These are phyloP conservation scores for Solanum chacoense DNA, from an alignment of 305 asterid genomes.

Conservation along the genomic window DNA sequence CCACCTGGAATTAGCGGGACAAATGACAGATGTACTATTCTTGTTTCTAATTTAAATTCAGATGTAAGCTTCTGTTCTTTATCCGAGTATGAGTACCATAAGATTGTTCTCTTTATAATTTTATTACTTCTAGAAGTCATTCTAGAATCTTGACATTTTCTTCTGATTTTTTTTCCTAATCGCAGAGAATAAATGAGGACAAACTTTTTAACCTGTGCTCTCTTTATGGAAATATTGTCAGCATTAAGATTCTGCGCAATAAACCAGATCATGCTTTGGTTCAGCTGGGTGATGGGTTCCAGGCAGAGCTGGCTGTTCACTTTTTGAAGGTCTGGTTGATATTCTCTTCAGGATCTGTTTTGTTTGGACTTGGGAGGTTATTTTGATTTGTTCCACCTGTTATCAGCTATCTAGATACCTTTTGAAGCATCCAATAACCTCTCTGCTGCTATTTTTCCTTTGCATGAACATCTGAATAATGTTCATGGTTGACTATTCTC, in stretches of 20 bases:
- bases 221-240: constrained; percentile 73
- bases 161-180: constrained; percentile 6
- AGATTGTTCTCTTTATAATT: background rate
- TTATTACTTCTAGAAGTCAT: background rate
- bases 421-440: background rate
- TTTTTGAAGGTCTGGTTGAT: constrained; percentile 59
- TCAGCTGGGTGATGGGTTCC: constrained; percentile 98
- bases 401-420: background rate
- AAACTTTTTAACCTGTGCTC: constrained; percentile 92
- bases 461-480: background rate
- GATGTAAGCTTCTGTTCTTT: constrained; percentile 48
- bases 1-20: constrained; percentile 91
- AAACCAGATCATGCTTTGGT: constrained; percentile 95
- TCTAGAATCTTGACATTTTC: background rate
- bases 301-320: constrained; percentile 97
- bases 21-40: constrained; percentile 89
- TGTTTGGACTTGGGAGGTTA: background rate
- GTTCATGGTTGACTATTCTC: background rate
- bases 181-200: constrained; percentile 79
- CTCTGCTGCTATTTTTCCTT: background rate
- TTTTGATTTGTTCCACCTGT: background rate
- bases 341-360: background rate
- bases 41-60: constrained; percentile 75
- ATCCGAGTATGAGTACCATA: background rate
- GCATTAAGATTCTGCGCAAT: constrained; percentile 72